A percentile compares a stretch with the other conserved stretches of the same genome.
Evolutionary conservation across 257 asterid genomes (phyloP).

Genomic region (Solanum virginianum): DNA sequence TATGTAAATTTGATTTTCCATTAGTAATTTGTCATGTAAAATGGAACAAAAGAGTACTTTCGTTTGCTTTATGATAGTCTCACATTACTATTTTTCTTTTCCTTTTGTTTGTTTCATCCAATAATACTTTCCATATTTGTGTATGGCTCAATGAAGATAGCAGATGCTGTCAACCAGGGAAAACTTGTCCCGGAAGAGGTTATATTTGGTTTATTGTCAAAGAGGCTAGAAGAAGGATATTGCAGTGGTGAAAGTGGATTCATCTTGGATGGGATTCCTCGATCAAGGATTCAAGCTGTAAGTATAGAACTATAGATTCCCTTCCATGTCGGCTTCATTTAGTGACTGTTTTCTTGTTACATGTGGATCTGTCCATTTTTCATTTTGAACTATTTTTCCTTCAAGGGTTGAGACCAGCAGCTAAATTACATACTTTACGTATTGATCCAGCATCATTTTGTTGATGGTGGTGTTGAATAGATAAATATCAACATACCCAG

Average conservation of each 20-base stretch:
- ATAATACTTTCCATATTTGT: background rate
- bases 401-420: background rate
- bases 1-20: slow-evolving; percentile 17
- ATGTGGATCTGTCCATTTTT: background rate
- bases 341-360: background rate
- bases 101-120: background rate
- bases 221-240: slow-evolving; percentile 84
- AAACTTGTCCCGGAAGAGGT: slow-evolving; percentile 74
- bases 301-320: slow-evolving; percentile 19
- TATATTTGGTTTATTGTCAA: slow-evolving; percentile 65
- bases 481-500: background rate
- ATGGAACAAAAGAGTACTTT: background rate
- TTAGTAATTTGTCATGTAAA: background rate
- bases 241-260: slow-evolving; percentile 86
- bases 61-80: background rate
- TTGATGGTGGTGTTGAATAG: background rate
- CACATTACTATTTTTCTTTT: background rate
- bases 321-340: background rate
- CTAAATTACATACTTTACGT: background rate
- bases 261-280: slow-evolving; percentile 86
- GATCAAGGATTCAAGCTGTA: slow-evolving; percentile 80
- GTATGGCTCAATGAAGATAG: slow-evolving; percentile 29
- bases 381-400: background rate
- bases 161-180: slow-evolving; percentile 62
- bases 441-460: background rate